Evolutionary conservation across 1,139 yeast species (phyloP).

Genomic region (Pneumocystis jirovecii): DNA sequence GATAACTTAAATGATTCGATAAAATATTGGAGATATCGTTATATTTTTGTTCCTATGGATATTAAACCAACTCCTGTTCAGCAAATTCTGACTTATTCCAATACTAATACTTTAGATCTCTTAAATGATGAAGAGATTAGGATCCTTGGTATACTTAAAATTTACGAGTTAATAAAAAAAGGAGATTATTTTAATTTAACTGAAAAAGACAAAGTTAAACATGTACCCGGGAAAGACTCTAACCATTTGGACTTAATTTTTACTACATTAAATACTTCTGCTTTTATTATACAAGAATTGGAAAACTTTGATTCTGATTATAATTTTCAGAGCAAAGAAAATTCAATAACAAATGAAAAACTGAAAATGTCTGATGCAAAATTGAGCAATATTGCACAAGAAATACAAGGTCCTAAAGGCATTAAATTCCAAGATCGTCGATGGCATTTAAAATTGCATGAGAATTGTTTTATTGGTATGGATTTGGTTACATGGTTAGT

Average conservation of each 20-base stretch:
- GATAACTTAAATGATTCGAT: conserved; percentile 46
- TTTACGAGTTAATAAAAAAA: conserved; percentile 53
- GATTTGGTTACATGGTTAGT: conserved; percentile 78
- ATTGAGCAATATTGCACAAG: conserved; percentile 41
- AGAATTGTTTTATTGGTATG: conserved; percentile 67
- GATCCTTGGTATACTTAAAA: conserved; percentile 67
- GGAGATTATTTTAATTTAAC: conserved; percentile 37
- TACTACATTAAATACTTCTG: conserved; percentile 73
- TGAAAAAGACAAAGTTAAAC: conserved; percentile 26
- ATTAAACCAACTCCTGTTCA: conserved; percentile 26
- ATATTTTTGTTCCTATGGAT: conserved; percentile 63
- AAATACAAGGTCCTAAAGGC: conserved; percentile 47
- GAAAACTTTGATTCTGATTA: conserved; percentile 9
- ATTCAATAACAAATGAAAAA: conserved; percentile 5
- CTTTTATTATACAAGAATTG: conserved; percentile 42
- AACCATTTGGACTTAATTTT: conserved; percentile 62
- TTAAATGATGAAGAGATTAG: conserved; percentile 69
- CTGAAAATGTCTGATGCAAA: conserved; percentile 29
- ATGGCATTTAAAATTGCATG: conserved; percentile 80
- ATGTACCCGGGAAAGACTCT: conserved; percentile 31
- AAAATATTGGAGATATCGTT: conserved; percentile 55
- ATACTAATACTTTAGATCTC: conserved; percentile 36
- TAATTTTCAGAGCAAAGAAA: conserved; percentile 15
- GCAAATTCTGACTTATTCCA: neutral
- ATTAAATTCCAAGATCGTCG: conserved; percentile 56